phyloP scores from a whole-genome alignment of 805 yeast species.

The Clavispora phyllophila region DNA sequence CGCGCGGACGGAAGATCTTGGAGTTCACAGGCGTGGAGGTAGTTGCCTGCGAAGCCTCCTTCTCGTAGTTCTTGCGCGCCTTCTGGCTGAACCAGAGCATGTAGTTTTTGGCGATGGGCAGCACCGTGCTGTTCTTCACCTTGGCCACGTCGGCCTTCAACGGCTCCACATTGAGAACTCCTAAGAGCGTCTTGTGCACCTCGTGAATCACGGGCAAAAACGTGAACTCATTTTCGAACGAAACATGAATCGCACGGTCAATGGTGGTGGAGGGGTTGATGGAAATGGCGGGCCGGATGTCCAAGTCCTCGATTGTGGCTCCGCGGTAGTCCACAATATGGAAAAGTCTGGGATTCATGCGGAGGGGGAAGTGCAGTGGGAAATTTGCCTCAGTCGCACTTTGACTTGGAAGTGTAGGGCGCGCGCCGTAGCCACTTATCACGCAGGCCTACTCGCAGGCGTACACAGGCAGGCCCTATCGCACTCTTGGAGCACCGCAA shows the following conservation, averaged over 20 bases:
- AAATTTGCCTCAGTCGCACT: not conserved
- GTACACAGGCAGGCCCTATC: no score
- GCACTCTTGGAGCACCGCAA: no score
- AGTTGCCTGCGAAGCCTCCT: conserved; percentile 10
- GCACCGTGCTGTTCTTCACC: conserved; percentile 17
- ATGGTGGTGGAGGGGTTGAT: conserved; percentile 45
- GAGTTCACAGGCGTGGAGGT: conserved; percentile 21
- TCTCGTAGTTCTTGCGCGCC: conserved; percentile 29
- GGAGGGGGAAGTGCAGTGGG: not conserved
- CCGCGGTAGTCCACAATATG: conserved; percentile 38
- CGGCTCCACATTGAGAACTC: conserved; percentile 45
- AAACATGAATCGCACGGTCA: conserved; percentile 46
- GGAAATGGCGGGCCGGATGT: conserved; percentile 52
- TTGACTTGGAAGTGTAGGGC: no score
- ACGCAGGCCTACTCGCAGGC: no score
- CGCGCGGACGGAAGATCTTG: conserved; percentile 30
- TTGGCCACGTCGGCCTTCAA: conserved; percentile 28
- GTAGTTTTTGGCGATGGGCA: conserved; percentile 25
- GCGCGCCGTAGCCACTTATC: no score
- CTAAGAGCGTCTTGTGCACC: conserved; percentile 38
- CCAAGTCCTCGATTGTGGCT: conserved; percentile 57
- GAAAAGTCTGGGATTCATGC: conserved; percentile 15
- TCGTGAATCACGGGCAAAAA: conserved; percentile 51
- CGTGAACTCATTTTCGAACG: conserved; percentile 52
- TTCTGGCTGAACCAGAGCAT: conserved; percentile 42